Percentiles rank a stretch among this genome's conserved stretches.
phyloP scores from a whole-genome alignment of 2,329 filamentous ascomycete species.

The Hypocreales sp. region DNA sequence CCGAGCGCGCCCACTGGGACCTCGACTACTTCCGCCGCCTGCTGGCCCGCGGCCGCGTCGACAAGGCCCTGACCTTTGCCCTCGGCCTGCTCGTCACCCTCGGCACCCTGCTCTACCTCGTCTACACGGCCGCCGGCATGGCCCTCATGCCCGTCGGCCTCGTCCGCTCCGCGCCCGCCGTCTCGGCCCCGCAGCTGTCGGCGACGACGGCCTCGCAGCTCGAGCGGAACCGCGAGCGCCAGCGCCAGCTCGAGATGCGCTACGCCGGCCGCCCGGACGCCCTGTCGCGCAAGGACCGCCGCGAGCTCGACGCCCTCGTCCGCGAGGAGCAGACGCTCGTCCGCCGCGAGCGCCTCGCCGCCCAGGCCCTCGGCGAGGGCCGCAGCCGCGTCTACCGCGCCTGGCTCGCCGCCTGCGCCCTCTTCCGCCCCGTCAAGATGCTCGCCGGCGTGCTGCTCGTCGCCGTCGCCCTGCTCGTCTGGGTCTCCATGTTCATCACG shows the following conservation, averaged over 20 bases:
- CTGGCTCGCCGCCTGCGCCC: slow-evolving; percentile 68
- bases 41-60: slow-evolving; percentile 65
- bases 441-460: slow-evolving; percentile 70
- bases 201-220: slow-evolving; percentile 68
- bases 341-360: slow-evolving; percentile 72
- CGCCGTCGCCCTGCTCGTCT: slow-evolving; percentile 58
- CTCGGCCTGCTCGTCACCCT: slow-evolving; percentile 78
- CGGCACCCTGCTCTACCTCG: slow-evolving; percentile 69
- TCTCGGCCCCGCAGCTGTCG: slow-evolving; percentile 67
- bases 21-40: slow-evolving; percentile 85
- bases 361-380: slow-evolving; percentile 68
- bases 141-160: slow-evolving; percentile 79
- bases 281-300: slow-evolving; percentile 69
- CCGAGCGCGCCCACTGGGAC: slow-evolving; percentile 53
- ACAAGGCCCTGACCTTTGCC: slow-evolving; percentile 81
- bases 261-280: slow-evolving; percentile 60
- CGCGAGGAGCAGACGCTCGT: slow-evolving; percentile 88
- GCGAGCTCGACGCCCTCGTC: slow-evolving; percentile 73
- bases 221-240: slow-evolving; percentile 77
- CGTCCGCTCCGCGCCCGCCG: slow-evolving; percentile 79
- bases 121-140: slow-evolving; percentile 81
- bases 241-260: slow-evolving; percentile 78
- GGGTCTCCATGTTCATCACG: slow-evolving; percentile 88
- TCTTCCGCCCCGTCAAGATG: slow-evolving; percentile 81
- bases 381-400: slow-evolving; percentile 54